Conservation (phyloP, 1,284 basidiomycete genomes). For the Butyriboletus appendiculatus region DNA sequence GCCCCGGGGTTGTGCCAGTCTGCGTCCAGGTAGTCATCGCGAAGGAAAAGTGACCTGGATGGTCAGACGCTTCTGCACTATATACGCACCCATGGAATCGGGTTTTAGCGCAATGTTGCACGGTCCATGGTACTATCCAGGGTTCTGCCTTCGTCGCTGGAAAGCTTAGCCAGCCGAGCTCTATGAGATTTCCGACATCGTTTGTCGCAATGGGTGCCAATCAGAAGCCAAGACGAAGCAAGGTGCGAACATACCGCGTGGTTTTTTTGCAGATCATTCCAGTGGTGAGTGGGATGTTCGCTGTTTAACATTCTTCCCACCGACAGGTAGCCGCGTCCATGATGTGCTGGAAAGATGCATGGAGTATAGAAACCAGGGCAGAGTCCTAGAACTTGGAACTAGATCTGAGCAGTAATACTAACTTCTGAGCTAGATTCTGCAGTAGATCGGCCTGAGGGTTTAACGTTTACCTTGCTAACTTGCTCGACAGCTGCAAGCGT, state of each 20-base stretch:
- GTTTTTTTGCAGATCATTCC: background rate
- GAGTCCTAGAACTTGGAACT: background rate
- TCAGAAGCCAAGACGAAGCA: background rate
- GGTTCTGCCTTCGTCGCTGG: background rate
- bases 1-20: background rate
- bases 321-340: background rate
- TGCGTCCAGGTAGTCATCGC: slow-evolving; percentile 6
- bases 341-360: background rate
- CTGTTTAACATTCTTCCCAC: background rate
- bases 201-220: background rate
- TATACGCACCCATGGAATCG: background rate
- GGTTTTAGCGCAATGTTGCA: background rate
- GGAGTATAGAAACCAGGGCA: background rate
- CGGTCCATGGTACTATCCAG: background rate
- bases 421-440: background rate
- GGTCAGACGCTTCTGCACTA: background rate
- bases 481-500: no score
- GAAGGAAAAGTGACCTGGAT: background rate
- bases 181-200: background rate
- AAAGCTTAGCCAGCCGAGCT: background rate
- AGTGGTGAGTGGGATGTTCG: background rate
- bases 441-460: no score
- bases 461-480: no score
- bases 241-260: background rate
- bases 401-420: no score